Base-by-base conservation (phyloP, 179 eudicot genomes). In the Amaranthus tricolor region DNA sequence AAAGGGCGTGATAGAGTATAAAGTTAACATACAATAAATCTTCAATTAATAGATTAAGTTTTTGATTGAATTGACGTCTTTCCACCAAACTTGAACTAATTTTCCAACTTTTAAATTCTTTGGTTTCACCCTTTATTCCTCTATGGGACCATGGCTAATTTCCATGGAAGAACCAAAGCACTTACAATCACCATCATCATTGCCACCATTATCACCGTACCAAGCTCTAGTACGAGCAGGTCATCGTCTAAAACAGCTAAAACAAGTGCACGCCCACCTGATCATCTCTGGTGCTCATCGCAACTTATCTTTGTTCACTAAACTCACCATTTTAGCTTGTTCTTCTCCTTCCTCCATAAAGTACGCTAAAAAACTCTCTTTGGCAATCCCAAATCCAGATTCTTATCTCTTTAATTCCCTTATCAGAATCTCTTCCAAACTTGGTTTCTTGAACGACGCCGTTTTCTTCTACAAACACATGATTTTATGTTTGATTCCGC, bases 251-350 rank as follows among this genome's bases (percentile, higher is more conserved):
- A 62, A 73, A 9, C 78, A 31, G 0, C 81, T 81, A 2, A 21
- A 77, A 12, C 84, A 81, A 58, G 78, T 74, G 52, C 81, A 81
- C 75, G 78, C 73, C 76, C 76, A 77, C 81, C 70, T 81, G 7
- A 77, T 81, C 73, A 66, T 59, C 71, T 62, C 78, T 7, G 75
- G 76, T 50, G 51, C 73, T 20, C 66, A 77, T 50, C 81, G 53
- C 59, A 73, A 6, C 43, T 47, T 31, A 63, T 77, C 63, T 16
- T 73, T 81, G 40, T 69, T 81, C 76, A 81, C 84, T 5, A 81
- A 81, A 9, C 78, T 81, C 54, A 65, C 84, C 43, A 61, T 72
- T 21, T 74, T 81, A 64, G 72, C 84, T 16, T 56, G 50, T 20
- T 54, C 76, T n/a, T 59, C 78, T 20, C 40, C 12, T 16, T 59